Conservation (phyloP, 2,329 filamentous ascomycete species). For the Sporothrix humicola region DNA sequence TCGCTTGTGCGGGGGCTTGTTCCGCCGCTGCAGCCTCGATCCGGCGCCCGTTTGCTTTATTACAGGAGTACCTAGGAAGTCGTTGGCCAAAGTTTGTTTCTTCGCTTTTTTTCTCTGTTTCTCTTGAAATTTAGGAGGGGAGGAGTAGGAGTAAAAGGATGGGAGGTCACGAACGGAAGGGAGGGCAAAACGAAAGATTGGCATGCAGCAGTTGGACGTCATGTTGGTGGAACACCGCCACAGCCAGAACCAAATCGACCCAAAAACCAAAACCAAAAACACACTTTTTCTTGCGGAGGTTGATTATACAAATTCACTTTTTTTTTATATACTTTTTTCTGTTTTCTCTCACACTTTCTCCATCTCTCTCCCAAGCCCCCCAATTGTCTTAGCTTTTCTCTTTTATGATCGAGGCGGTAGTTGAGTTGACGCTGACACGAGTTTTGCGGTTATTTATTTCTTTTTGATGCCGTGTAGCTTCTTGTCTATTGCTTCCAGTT, state of each 20-base stretch:
- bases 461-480: slow-evolving; percentile 28
- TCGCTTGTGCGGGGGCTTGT: slow-evolving; percentile 65
- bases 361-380: slow-evolving; percentile 35
- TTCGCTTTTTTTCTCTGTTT: slow-evolving; percentile 52
- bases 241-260: slow-evolving; percentile 5
- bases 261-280: slow-evolving; percentile 32
- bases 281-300: slow-evolving; percentile 49
- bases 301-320: slow-evolving; percentile 62
- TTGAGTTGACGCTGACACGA: slow-evolving; percentile 31
- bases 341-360: slow-evolving; percentile 43
- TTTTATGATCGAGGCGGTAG: slow-evolving; percentile 40
- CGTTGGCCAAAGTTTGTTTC: slow-evolving; percentile 49
- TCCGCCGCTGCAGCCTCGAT: slow-evolving; percentile 53
- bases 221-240: neutral
- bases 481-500: slow-evolving; percentile 12
- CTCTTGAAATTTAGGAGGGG: slow-evolving; percentile 48
- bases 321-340: slow-evolving; percentile 55
- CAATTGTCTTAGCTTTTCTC: slow-evolving; percentile 44
- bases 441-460: slow-evolving; percentile 26
- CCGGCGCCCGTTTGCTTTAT: slow-evolving; percentile 55
- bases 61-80: slow-evolving; percentile 46
- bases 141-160: slow-evolving; percentile 55
- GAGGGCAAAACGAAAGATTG: slow-evolving; percentile 11
- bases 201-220: slow-evolving; percentile 5
- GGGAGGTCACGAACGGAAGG: slow-evolving; percentile 42